Evolutionary conservation across 305 asterid species (phyloP), one percentile per base, ranked within the genome.

Genomic region (Fraxinus greggii): DNA sequence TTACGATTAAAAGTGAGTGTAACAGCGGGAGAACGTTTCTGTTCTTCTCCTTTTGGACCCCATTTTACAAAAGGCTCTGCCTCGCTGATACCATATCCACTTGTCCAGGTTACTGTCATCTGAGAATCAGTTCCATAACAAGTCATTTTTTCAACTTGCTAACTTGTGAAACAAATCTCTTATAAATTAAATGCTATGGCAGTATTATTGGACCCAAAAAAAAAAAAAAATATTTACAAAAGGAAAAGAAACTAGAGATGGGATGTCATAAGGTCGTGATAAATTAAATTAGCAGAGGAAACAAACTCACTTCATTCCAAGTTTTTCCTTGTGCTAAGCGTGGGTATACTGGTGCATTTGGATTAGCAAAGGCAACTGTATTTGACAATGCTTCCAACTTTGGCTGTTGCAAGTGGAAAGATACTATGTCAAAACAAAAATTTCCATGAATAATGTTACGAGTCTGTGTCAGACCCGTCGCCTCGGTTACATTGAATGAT

Each of bases 21-120:
- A 83, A 87, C 98, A 19, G 98, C 98, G 17, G 89, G 91, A 78
- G 98, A 91, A 19, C 79, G 95, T 26, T 17, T 81, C 84, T 78
- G 89, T 61, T 84, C 78, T 75, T 86, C 94, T 69, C 95, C 93
- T 86, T 89, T 87, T 45, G 79, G 92, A 74, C 97, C 98, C 99
- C 98, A 96, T 81, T 92, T 90, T 42, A 96, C 93, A 75, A 96
- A 90, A 23, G 99, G 95, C 76, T 89, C 88, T 26, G 98, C 95
- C 83, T 69, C 90, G 78, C 80, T 84, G 76, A 88, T 81, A 79
- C 81, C 89, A 56, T 91, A 93, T 56, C 99, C 98, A 77, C 99
- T 94, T 10, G 99, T 96, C 99, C 99, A 94, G 38, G 98, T 96
- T 75, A 96, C 93, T 23, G 98, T 91, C 97, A 94, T 96, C 99